These are phyloP conservation scores for Pseudoneurospora amorphoporcata DNA, from an alignment of 495 filamentous ascomycete genomes.

Conservation along the genomic window DNA sequence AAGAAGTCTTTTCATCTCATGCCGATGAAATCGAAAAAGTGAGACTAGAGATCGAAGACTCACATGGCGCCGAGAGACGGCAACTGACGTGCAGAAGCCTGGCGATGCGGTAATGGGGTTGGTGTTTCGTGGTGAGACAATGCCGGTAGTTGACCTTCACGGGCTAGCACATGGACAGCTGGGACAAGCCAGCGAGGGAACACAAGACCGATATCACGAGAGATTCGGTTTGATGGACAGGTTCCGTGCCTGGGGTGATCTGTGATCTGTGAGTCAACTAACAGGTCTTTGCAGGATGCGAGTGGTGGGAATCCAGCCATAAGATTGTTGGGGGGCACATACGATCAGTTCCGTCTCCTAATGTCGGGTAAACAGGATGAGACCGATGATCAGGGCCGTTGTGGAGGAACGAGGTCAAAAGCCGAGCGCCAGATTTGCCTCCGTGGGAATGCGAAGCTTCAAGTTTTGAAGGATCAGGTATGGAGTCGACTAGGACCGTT, in stretches of 20 bases:
- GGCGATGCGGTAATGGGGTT: background rate
- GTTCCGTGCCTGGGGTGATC: background rate
- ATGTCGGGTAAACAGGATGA: background rate
- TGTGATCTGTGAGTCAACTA: background rate
- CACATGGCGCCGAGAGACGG: background rate
- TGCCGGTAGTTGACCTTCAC: background rate
- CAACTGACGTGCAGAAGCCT: background rate
- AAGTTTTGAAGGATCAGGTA: background rate
- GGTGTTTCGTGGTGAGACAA: background rate
- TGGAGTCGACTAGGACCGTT: background rate
- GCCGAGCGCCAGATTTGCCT: background rate
- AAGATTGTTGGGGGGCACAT: background rate
- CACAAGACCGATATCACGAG: background rate
- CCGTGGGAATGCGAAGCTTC: background rate
- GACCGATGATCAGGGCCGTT: background rate
- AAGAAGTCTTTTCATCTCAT: background rate
- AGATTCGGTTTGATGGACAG: background rate
- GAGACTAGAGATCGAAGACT: background rate
- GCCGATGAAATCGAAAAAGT: background rate
- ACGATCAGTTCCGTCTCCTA: background rate
- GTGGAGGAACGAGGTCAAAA: background rate
- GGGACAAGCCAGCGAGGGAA: background rate
- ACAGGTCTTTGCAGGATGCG: background rate
- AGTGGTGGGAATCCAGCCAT: background rate
- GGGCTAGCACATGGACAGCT: background rate